These are phyloP conservation scores for Hyphodiscus hymeniophilus DNA, from an alignment of 495 filamentous ascomycete genomes.

Conservation along the genomic window DNA sequence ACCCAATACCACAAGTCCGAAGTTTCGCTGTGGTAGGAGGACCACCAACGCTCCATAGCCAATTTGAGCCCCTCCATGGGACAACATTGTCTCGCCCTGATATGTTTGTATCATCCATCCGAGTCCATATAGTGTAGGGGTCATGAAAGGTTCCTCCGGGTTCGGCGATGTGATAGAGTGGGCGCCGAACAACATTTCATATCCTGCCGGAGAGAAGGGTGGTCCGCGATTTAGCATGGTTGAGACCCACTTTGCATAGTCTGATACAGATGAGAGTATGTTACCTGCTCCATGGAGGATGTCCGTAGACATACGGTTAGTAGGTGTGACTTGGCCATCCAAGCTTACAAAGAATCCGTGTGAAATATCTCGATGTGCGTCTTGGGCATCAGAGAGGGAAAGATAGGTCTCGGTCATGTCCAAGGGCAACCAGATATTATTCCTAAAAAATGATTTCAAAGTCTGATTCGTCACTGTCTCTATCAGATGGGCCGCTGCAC, in stretches of 20 bases:
- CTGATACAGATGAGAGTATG: conserved; percentile 39
- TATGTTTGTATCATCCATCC: neutral
- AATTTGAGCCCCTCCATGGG: conserved; percentile 35
- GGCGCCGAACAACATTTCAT: conserved; percentile 30
- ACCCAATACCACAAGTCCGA: conserved; percentile 36
- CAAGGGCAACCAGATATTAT: conserved; percentile 38
- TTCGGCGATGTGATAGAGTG: conserved; percentile 22
- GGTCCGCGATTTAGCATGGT: conserved; percentile 23
- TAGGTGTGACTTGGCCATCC: neutral
- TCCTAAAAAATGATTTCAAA: conserved; percentile 34
- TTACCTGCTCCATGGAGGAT: neutral
- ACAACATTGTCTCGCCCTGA: neutral
- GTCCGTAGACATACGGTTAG: neutral
- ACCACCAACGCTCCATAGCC: conserved; percentile 36
- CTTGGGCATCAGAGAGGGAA: conserved; percentile 31
- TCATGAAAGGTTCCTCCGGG: neutral
- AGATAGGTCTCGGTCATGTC: conserved; percentile 32
- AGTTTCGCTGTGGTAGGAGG: conserved; percentile 38
- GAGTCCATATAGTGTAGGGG: neutral
- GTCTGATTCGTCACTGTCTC: conserved; percentile 32
- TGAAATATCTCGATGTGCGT: conserved; percentile 21
- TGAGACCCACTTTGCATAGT: conserved; percentile 44
- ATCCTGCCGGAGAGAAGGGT: conserved; percentile 27
- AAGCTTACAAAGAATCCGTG: conserved; percentile 23
- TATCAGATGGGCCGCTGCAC: conserved; percentile 32